Conservation (phyloP, 2,329 filamentous ascomycete species). For the Alternaria rosae region DNA sequence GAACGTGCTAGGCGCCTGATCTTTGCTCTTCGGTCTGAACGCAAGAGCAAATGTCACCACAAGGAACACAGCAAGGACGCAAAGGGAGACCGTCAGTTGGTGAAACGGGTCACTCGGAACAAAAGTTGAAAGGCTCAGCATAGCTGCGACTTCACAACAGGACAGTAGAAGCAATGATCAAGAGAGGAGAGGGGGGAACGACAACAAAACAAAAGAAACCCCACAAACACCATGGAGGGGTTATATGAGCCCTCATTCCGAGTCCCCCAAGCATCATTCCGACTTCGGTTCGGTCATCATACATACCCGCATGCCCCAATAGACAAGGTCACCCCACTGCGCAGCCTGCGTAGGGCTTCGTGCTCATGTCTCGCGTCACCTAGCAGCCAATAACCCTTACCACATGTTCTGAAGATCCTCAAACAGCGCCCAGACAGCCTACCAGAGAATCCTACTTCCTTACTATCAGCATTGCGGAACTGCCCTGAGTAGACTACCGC, state of each 20-base stretch:
- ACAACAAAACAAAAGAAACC: constrained; percentile 18
- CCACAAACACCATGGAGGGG: constrained; percentile 20
- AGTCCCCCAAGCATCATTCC: constrained; percentile 32
- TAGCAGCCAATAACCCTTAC: constrained; percentile 43
- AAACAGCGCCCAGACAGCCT: constrained; percentile 23
- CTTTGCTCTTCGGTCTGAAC: constrained; percentile 34
- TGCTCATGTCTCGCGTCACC: constrained; percentile 12
- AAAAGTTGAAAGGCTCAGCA: constrained; percentile 39
- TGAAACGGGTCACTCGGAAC: constrained; percentile 45
- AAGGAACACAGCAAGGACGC: constrained; percentile 42
- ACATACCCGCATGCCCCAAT: constrained; percentile 41
- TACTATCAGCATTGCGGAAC: constrained; percentile 14
- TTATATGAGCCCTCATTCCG: constrained; percentile 39
- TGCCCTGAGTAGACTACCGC: constrained; percentile 25
- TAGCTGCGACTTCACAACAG: constrained; percentile 25
- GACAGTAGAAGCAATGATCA: constrained; percentile 15
- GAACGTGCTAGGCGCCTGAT: constrained; percentile 37
- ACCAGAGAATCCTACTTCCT: constrained; percentile 24
- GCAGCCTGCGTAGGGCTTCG: constrained; percentile 24
- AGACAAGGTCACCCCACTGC: constrained; percentile 20
- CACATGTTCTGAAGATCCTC: constrained; percentile 42
- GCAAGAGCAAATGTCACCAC: constrained; percentile 40
- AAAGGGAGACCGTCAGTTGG: constrained; percentile 38
- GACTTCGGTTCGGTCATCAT: constrained; percentile 44
- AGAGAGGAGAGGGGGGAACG: constrained; percentile 13